Evolutionary conservation across 768 basidiomycete species (phyloP).

Genomic region (Rhizopogon sp.): DNA sequence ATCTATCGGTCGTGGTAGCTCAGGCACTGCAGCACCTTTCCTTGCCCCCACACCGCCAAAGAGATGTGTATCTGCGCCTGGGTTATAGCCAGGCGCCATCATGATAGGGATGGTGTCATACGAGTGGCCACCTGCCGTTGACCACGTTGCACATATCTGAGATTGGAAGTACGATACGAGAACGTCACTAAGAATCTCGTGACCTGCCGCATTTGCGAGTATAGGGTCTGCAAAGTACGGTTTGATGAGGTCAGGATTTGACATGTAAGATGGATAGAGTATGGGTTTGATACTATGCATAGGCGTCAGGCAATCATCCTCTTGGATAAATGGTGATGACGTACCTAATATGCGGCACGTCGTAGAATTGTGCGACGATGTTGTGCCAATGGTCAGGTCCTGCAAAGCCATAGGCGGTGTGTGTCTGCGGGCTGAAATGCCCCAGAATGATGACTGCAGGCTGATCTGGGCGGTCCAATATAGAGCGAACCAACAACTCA

Average conservation of each 20-base stretch:
- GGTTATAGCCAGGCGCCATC: conserved; percentile 30
- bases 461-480: conserved; percentile 84
- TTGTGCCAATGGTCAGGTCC: conserved; percentile 91
- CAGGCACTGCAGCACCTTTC: conserved; percentile 61
- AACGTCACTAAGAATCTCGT: conserved; percentile 87
- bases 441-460: conserved; percentile 95
- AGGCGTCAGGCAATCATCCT: not conserved
- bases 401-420: conserved; percentile 73
- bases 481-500: conserved; percentile 87
- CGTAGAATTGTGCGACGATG: conserved; percentile 94
- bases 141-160: conserved; percentile 87
- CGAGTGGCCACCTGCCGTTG: conserved; percentile 58
- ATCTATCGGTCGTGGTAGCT: conserved; percentile 30
- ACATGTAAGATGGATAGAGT: conserved; percentile 79
- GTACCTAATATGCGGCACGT: conserved; percentile 84
- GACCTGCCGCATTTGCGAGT: conserved; percentile 75
- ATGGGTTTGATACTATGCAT: conserved; percentile 65
- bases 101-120: conserved; percentile 52
- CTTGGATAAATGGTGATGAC: conserved; percentile 6
- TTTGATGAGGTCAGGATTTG: conserved; percentile 56
- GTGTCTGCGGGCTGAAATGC: conserved; percentile 87
- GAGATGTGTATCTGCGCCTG: conserved; percentile 43
- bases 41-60: conserved; percentile 85
- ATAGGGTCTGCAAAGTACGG: conserved; percentile 80
- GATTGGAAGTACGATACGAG: conserved; percentile 86